These are phyloP conservation scores for Pistacia vera DNA, from an alignment of 345 rosid genomes.

Conservation along the genomic window DNA sequence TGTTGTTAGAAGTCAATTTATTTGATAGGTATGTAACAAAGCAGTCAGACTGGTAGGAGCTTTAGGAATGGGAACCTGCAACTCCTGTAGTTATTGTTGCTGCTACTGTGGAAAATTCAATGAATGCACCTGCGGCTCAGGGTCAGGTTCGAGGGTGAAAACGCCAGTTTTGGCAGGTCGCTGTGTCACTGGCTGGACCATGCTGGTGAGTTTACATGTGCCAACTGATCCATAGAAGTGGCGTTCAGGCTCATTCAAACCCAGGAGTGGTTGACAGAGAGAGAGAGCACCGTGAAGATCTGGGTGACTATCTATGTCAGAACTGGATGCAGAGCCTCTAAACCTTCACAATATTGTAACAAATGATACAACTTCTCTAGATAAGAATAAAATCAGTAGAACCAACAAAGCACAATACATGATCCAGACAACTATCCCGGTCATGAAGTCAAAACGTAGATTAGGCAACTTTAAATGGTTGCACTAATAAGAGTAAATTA, in stretches of 20 bases:
- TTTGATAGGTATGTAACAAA: too few species aligned
- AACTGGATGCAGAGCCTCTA: neutral
- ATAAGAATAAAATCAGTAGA: neutral
- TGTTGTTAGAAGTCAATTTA: too few species aligned
- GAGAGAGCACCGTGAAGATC: conserved; percentile 7
- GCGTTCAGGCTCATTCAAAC: neutral
- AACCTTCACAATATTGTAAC: neutral
- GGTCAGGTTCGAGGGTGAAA: neutral
- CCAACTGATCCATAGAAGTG: neutral
- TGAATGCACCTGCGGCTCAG: neutral
- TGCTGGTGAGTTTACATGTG: neutral
- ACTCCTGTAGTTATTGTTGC: neutral
- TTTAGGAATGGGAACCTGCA: neutral
- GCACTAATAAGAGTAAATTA: too few species aligned
- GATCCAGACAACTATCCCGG: neutral
- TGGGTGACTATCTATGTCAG: neutral
- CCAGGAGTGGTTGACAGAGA: neutral
- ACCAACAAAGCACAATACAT: neutral
- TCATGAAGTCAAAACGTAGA: too few species aligned
- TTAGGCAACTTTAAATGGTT: too few species aligned
- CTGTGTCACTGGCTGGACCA: conserved; percentile 4
- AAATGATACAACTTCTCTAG: neutral
- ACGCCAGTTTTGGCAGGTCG: neutral
- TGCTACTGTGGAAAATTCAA: neutral
- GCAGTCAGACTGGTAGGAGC: neutral